Conservation (phyloP, 495 filamentous ascomycete species). For the Jackrogersella multiformis region DNA sequence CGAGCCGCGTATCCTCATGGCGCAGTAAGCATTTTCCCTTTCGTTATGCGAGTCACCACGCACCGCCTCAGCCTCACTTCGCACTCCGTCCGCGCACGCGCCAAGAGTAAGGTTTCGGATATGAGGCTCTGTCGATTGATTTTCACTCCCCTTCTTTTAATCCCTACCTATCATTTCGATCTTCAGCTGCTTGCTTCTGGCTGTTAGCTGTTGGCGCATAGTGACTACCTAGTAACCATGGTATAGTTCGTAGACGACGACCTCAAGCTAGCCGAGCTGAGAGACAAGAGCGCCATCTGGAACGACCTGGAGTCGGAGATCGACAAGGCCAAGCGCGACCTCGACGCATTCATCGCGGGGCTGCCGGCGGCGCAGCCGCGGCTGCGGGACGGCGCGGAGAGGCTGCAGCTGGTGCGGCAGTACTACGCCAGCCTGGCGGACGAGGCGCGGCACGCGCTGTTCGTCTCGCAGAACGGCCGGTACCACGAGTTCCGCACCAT, state of each 20-base stretch:
- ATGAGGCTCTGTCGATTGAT: neutral
- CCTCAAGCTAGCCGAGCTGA: slow-evolving; percentile 24
- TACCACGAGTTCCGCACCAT: slow-evolving; percentile 32
- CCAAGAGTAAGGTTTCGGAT: neutral
- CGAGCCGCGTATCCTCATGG: slow-evolving; percentile 35
- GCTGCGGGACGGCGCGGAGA: neutral
- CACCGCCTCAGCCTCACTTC: slow-evolving; percentile 23
- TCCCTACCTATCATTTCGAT: neutral
- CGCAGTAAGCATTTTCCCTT: slow-evolving; percentile 34
- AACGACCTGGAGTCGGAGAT: neutral
- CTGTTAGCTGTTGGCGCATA: neutral
- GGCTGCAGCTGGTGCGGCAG: neutral
- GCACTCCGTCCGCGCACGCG: neutral
- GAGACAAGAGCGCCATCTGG: slow-evolving; percentile 28
- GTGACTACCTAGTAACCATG: neutral
- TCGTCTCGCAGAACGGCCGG: slow-evolving; percentile 29
- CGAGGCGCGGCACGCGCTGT: slow-evolving; percentile 5
- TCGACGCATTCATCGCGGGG: neutral
- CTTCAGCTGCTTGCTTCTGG: neutral
- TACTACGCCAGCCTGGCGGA: slow-evolving; percentile 13
- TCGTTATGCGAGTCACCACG: neutral
- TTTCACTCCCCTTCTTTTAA: neutral
- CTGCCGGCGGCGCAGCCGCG: neutral
- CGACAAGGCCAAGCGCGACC: neutral
- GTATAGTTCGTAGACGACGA: slow-evolving; percentile 31